Conservation (phyloP, 805 yeast genomes). For the Saturnispora gosingensis region DNA sequence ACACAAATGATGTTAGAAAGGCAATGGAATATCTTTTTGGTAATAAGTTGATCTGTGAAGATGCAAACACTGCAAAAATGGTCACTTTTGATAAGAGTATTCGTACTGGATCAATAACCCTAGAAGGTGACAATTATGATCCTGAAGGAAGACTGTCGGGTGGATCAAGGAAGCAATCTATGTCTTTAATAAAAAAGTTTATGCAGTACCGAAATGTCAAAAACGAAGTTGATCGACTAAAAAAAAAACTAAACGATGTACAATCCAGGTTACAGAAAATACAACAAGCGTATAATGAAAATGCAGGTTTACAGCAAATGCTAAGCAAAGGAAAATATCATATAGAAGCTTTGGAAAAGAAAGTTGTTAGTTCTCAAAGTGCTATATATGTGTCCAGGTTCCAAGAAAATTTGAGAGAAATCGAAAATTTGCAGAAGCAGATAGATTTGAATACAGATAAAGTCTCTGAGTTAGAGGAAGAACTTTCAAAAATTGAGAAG, state of each 20-base stretch:
- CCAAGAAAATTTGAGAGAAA: conserved; percentile 13
- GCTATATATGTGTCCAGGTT: conserved; percentile 42
- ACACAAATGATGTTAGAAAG: conserved; percentile 53
- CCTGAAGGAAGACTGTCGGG: conserved; percentile 96
- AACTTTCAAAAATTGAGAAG: conserved; percentile 46
- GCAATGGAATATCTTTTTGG: conserved; percentile 96
- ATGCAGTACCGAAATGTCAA: conserved; percentile 46
- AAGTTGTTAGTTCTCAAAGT: conserved; percentile 46
- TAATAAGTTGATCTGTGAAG: conserved; percentile 74
- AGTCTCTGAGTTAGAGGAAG: conserved; percentile 33
- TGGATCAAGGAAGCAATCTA: conserved; percentile 63
- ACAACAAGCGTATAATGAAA: conserved; percentile 36
- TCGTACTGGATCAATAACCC: conserved; percentile 73
- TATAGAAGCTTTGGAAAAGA: conserved; percentile 44
- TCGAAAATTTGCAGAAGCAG: conserved; percentile 37
- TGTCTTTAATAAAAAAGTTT: conserved; percentile 53
- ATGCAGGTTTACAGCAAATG: conserved; percentile 50
- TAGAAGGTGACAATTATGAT: conserved; percentile 91
- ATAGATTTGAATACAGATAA: conserved; percentile 32
- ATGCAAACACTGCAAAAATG: conserved; percentile 78
- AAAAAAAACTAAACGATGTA: conserved; percentile 32
- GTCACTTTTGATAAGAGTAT: conserved; percentile 84
- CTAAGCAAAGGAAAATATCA: conserved; percentile 51
- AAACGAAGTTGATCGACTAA: conserved; percentile 32
- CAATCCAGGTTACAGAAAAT: conserved; percentile 34